A percentile compares a stretch with the other conserved stretches of the same genome.
phyloP scores from a whole-genome alignment of 192 early-diverging fungal species.

The Linnemannia schmuckeri region DNA sequence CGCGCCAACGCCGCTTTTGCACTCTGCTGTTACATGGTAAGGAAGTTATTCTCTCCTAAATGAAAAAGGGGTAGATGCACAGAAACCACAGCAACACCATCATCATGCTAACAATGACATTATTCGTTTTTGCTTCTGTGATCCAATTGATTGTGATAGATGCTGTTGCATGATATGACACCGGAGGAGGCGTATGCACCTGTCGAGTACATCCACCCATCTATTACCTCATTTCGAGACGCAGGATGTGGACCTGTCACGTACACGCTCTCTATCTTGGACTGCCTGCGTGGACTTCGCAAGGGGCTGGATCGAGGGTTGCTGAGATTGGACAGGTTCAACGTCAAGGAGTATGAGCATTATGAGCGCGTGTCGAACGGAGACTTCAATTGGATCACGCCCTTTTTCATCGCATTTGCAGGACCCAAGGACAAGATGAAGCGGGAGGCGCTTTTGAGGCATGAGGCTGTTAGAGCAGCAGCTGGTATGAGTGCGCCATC shows the following conservation, averaged over 20 bases:
- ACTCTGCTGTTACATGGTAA: constrained; percentile 78
- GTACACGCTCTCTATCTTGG: constrained; percentile 74
- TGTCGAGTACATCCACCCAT: constrained; percentile 59
- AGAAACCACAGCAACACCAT: background rate
- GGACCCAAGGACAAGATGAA: constrained; percentile 68
- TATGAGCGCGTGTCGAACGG: constrained; percentile 79
- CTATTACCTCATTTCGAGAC: constrained; percentile 77
- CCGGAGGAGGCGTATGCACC: constrained; percentile 74
- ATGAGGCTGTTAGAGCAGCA: background rate
- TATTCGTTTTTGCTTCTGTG: background rate
- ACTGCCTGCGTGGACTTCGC: constrained; percentile 74
- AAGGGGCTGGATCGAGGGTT: constrained; percentile 71
- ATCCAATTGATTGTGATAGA: constrained; percentile 46
- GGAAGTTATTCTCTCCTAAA: background rate
- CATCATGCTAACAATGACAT: too few species aligned
- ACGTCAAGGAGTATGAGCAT: constrained; percentile 79
- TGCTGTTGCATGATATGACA: constrained; percentile 69
- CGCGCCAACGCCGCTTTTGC: constrained; percentile 79
- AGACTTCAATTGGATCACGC: constrained; percentile 81
- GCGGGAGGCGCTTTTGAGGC: background rate
- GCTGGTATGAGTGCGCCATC: background rate
- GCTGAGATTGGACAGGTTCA: constrained; percentile 69
- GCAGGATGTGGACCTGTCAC: constrained; percentile 77
- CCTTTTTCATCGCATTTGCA: constrained; percentile 80
- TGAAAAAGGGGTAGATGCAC: too few species aligned